Conservation (phyloP, 2,329 filamentous ascomycete genomes). For the Fusarium staphyleae region DNA sequence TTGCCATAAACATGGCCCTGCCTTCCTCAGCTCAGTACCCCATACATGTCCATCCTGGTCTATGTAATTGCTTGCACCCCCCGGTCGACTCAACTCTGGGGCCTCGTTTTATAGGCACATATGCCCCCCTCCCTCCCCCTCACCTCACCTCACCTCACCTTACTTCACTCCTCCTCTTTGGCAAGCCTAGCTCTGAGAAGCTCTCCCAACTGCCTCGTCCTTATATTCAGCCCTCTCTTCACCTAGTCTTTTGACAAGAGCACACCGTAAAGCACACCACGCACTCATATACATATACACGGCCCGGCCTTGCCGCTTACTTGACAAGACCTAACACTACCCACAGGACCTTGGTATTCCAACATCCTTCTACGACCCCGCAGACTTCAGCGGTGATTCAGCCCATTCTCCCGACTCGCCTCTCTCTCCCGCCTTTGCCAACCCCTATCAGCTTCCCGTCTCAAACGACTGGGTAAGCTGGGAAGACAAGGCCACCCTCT, state of each 20-base stretch:
- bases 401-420: constrained; percentile 41
- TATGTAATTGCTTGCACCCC: constrained; percentile 28
- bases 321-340: constrained; percentile 29
- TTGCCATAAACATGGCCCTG: constrained; percentile 11
- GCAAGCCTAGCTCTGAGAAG: constrained; percentile 19
- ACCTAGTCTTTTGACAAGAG: constrained; percentile 9
- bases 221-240: constrained; percentile 32
- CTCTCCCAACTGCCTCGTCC: constrained; percentile 21
- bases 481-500: constrained; percentile 42
- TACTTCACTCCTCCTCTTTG: constrained; percentile 30
- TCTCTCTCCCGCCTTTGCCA: constrained; percentile 39
- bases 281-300: neutral
- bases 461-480: constrained; percentile 41
- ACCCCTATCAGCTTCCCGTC: constrained; percentile 41
- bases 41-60: constrained; percentile 16
- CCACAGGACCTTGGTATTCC: constrained; percentile 33
- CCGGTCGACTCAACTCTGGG: constrained; percentile 30
- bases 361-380: constrained; percentile 40
- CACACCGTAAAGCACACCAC: constrained; percentile 35
- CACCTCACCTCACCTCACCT: constrained; percentile 35
- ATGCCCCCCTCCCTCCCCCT: constrained; percentile 27
- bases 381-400: constrained; percentile 41
- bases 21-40: constrained; percentile 7
- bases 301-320: constrained; percentile 1
- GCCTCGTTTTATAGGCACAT: constrained; percentile 41